Base-by-base conservation (phyloP, 257 asterid genomes). In the Capsicum pubescens region DNA sequence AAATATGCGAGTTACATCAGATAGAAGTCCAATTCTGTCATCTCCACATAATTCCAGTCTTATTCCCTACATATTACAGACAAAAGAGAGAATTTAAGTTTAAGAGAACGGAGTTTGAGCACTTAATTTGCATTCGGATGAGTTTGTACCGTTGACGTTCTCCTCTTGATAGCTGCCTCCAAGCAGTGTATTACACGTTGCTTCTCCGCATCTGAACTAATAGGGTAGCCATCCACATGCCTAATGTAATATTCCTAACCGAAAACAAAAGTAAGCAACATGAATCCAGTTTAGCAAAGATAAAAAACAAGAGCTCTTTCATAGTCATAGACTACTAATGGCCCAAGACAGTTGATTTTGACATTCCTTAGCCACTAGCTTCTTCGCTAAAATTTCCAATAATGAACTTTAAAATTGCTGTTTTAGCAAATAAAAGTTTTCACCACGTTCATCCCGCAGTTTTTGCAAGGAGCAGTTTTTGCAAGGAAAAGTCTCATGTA, bases 111-210 rank as follows among this genome's bases (percentile, higher is more conserved):
- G 36, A 50, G 81, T 7, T 52, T 50, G 44, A 50, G 19, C n/a
- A 74, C 59, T 74, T 50, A 19, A 50, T 46, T 74, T 74, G 61
- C 61, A 74, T 74, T 74, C 13, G 81, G 39, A 74, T 52, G 81
- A 50, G 61, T 50, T 55, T 7, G 66, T 86, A 91, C 94, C 90
- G 91, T 84, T 9, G 92, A 88, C 9, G 83, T 88, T 86, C 94
- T 89, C 89, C 94, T 88, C 83, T 84, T 86, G 68, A 89, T 86
- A 26, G 94, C 94, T 5, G 94, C 94, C 81, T 89, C 90, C 91
- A 91, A 85, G 84, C 94, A 91, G 58, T 89, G 87, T 42, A 88
- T 89, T 48, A 91, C 88, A 50, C 91, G 91, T 36, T 85, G 88
- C 66, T 87, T 81, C 90, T 91, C 94, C 0, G 89, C 90, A 82